Evolutionary conservation across 495 filamentous ascomycete genomes (phyloP), one percentile per base, ranked within the genome.

Genomic region (Xylaria telfairii): DNA sequence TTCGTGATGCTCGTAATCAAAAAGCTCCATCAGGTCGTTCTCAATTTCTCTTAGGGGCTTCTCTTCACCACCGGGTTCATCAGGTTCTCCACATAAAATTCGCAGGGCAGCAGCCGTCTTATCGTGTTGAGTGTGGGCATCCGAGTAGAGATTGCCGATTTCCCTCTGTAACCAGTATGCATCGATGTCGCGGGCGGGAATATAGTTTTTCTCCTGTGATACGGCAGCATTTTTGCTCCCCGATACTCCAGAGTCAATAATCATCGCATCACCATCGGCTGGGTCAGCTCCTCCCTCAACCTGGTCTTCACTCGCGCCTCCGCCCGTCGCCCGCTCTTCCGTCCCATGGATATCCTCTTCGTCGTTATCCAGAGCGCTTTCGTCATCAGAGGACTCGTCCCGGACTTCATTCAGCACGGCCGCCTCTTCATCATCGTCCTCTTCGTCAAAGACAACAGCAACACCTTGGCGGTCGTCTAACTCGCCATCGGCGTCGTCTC

Each of bases 11-110:
- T 98, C 96, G 74, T 96, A 99, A 74, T 98, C 95, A 71, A 99
- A 97, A 0, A 98, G 88, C 75, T 98, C 96, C 91, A 98, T 98
- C 62, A 99, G 83, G 64, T 98, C 96, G 77, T 99, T 99, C 78
- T 99, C 96, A 71, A 97, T 93, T 72, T 99, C 95, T 72, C 95
- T 90, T 26, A 97, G 82, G 13, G 92, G 87, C 74, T 90, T 92
- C 73, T 95, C 92, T 66, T 94, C 90, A 13, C 90, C 92, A 21
- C 80, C 83, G 17, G 83, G 81, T 72, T 96, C 92, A 41, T 96
- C 94, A 1, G 89, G 85, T 34, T 88, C 84, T 5, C 90, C 93
- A 39, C 89, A 89, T 24, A 99, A 84, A 49, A 96, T 95, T 39
- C 92, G 88, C 24, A 98, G 84, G 0, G 92, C 94, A 71, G 92